Percentiles rank a stretch among this genome's conserved stretches.
Conservation (phyloP, 306 rosid species). For the Trifolium repens region DNA sequence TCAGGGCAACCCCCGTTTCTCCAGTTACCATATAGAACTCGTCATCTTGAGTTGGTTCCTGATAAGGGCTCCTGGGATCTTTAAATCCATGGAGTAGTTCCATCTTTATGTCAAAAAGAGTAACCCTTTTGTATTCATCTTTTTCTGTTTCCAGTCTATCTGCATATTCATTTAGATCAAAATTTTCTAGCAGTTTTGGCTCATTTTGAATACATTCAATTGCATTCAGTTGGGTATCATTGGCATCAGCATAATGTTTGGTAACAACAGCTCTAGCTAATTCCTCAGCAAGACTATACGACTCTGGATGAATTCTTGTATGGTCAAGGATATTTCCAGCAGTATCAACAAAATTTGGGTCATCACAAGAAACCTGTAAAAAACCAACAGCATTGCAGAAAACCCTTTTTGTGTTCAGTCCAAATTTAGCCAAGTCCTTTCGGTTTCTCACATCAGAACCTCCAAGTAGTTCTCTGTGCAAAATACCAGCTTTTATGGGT, state of each 20-base stretch:
- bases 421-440: slow-evolving; percentile 49
- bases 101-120: slow-evolving; percentile 52
- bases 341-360: slow-evolving; percentile 37
- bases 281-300: slow-evolving; percentile 53
- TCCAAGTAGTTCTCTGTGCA: slow-evolving; percentile 45
- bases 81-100: slow-evolving; percentile 55
- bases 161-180: slow-evolving; percentile 53
- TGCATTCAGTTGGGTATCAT: slow-evolving; percentile 38
- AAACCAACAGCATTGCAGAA: slow-evolving; percentile 61
- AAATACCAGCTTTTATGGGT: slow-evolving; percentile 46
- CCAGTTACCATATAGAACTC: slow-evolving; percentile 52
- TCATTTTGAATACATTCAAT: slow-evolving; percentile 49
- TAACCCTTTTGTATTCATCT: slow-evolving; percentile 42
- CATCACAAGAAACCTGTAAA: slow-evolving; percentile 43
- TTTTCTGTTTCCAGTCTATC: slow-evolving; percentile 43
- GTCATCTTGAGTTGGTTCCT: slow-evolving; percentile 52
- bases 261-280: slow-evolving; percentile 53
- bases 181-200: slow-evolving; percentile 43
- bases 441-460: slow-evolving; percentile 44
- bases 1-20: slow-evolving; percentile 44
- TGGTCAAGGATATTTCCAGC: slow-evolving; percentile 44
- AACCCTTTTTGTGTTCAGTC: slow-evolving; percentile 47
- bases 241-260: slow-evolving; percentile 30
- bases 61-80: slow-evolving; percentile 55
- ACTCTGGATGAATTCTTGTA: slow-evolving; percentile 63